Evolutionary conservation across 1,284 basidiomycete genomes (phyloP).

Genomic region (Cystobasidium pallidum): DNA sequence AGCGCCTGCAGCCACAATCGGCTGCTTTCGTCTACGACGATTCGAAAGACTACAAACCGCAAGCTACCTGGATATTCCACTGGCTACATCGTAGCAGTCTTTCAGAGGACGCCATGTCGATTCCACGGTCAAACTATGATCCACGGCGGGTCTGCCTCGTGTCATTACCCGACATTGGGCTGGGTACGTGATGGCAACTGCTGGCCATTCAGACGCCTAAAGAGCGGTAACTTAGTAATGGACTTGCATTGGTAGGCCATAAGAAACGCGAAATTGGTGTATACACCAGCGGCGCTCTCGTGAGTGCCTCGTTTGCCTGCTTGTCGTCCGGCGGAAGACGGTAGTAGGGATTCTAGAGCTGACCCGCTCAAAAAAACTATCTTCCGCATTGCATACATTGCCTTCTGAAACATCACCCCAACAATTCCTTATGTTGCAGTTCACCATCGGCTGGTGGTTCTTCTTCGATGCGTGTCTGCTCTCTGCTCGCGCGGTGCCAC

Average conservation of each 20-base stretch:
- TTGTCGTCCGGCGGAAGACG: background rate
- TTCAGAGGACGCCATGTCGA: constrained; percentile 22
- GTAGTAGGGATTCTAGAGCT: background rate
- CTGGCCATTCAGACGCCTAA: no score
- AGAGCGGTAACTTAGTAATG: no score
- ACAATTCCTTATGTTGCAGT: no score
- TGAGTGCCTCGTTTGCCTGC: constrained; percentile 58
- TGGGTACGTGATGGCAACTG: constrained; percentile 37
- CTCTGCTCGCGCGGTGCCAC: constrained; percentile 59
- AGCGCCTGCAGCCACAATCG: no score
- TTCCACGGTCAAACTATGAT: constrained; percentile 45
- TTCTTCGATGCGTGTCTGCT: constrained; percentile 91
- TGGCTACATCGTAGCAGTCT: background rate
- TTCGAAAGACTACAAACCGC: background rate
- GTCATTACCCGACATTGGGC: constrained; percentile 48
- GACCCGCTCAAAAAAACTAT: no score
- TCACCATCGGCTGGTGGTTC: constrained; percentile 91
- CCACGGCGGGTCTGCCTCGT: constrained; percentile 52
- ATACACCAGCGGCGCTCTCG: constrained; percentile 86
- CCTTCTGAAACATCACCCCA: no score
- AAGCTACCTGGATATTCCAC: no score
- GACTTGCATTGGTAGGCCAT: constrained; percentile 42
- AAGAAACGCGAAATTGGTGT: constrained; percentile 77
- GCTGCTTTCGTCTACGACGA: background rate
- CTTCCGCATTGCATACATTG: no score